Evolutionary conservation across 192 early-diverging fungal species (phyloP).

Genomic region (Gamsiella multidivaricata): DNA sequence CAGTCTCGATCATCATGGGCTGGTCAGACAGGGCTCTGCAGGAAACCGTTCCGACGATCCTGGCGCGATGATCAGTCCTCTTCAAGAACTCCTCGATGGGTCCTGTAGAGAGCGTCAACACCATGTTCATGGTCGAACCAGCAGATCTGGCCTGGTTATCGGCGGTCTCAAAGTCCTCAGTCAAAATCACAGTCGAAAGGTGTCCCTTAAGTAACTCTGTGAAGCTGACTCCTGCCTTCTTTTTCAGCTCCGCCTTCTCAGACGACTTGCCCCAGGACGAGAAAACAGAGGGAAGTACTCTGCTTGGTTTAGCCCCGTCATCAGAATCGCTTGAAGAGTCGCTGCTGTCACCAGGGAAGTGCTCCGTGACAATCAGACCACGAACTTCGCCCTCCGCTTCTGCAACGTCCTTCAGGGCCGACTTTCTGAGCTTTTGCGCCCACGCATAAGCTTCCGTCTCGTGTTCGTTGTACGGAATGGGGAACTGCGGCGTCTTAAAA

Average conservation of each 20-base stretch:
- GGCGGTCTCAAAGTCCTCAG: conserved; percentile 51
- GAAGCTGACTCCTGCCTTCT: conserved; percentile 40
- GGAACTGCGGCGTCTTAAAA: conserved; percentile 51
- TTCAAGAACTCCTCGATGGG: conserved; percentile 43
- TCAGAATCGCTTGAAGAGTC: background rate
- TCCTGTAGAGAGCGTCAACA: conserved; percentile 42
- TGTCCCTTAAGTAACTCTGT: conserved; percentile 59
- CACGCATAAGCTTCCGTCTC: conserved; percentile 20
- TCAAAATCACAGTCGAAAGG: conserved; percentile 56
- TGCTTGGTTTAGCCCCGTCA: conserved; percentile 3
- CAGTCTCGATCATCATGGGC: conserved; percentile 55
- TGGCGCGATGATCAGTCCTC: conserved; percentile 39
- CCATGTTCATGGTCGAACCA: conserved; percentile 53
- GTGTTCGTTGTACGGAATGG: conserved; percentile 32
- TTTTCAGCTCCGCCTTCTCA: conserved; percentile 4
- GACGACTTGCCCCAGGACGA: conserved; percentile 9
- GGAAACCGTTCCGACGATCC: conserved; percentile 54
- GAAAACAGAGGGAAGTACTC: conserved; percentile 15
- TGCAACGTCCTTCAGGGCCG: conserved; percentile 30
- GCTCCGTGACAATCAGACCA: conserved; percentile 35
- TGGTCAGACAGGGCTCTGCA: conserved; percentile 60
- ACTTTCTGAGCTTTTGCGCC: conserved; percentile 30
- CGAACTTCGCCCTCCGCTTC: conserved; percentile 17
- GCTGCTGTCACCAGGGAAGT: conserved; percentile 19
- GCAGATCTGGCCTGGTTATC: conserved; percentile 53